A percentile compares a stretch with the other conserved stretches of the same genome.
Evolutionary conservation across 805 yeast genomes (phyloP).

Genomic region (Nadsonia fulvescens): DNA sequence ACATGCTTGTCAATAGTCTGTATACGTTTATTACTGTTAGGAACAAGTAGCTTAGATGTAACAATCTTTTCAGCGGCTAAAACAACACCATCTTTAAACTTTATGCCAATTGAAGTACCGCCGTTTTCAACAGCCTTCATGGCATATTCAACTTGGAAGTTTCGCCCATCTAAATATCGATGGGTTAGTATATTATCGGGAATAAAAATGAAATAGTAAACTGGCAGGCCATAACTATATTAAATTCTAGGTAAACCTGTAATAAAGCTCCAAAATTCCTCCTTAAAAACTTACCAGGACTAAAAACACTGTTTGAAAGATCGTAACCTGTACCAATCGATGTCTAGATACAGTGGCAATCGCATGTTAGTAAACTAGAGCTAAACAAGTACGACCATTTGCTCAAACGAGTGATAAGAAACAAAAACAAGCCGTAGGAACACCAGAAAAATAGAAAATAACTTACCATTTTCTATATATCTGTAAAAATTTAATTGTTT

Average conservation of each 20-base stretch:
- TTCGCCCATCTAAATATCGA: slow-evolving; percentile 21
- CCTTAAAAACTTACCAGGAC: slow-evolving; percentile 35
- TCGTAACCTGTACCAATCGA: slow-evolving; percentile 99
- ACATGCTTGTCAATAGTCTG: slow-evolving; percentile 87
- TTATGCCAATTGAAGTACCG: slow-evolving; percentile 86
- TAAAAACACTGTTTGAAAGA: slow-evolving; percentile 87
- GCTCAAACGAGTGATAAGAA: too few species aligned
- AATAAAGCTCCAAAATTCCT: not conserved
- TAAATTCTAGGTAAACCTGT: not conserved
- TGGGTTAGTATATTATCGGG: slow-evolving; percentile 1
- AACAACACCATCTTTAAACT: slow-evolving; percentile 86
- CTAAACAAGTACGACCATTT: too few species aligned
- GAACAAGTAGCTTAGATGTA: slow-evolving; percentile 71
- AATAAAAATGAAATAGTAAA: not conserved
- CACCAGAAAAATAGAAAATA: too few species aligned
- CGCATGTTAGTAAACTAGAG: too few species aligned
- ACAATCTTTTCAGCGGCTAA: slow-evolving; percentile 91
- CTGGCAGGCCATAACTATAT: not conserved
- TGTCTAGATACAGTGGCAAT: too few species aligned
- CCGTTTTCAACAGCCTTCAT: slow-evolving; percentile 95
- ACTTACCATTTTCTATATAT: too few species aligned
- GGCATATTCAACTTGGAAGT: slow-evolving; percentile 94
- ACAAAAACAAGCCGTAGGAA: too few species aligned
- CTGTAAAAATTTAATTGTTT: too few species aligned
- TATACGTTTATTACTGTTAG: slow-evolving; percentile 75